Conservation (phyloP, 306 rosid genomes). For the Gillenia trifoliata region DNA sequence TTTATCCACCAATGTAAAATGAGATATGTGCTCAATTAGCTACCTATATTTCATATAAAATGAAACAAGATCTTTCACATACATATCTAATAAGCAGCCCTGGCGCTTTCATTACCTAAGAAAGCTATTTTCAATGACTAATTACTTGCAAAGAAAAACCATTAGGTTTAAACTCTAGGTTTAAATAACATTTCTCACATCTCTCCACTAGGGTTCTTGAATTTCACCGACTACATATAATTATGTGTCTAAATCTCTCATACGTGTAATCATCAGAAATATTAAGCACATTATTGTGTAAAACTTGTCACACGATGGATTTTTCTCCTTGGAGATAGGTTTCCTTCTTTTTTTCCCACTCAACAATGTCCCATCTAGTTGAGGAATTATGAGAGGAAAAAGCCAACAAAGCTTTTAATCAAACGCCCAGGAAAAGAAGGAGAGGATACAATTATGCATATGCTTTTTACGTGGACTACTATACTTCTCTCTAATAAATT, state of each 20-base stretch:
- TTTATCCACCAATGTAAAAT: not conserved
- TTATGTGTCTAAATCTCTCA: not conserved
- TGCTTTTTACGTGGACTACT: constrained; percentile 32
- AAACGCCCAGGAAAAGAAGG: constrained; percentile 23
- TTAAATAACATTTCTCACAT: no score
- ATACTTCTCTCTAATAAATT: constrained; percentile 15
- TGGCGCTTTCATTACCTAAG: constrained; percentile 16
- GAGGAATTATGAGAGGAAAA: constrained; percentile 42
- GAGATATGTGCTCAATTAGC: not conserved
- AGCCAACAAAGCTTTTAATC: constrained; percentile 24
- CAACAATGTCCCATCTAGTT: constrained; percentile 31
- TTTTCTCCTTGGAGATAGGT: not conserved
- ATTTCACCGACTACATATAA: not conserved
- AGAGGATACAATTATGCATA: constrained; percentile 10
- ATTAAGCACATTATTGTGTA: not conserved
- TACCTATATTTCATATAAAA: constrained; percentile 1
- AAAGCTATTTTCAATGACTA: constrained; percentile 9
- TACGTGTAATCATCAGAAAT: no score
- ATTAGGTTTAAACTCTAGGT: no score
- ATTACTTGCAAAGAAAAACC: not conserved
- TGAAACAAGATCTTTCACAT: not conserved
- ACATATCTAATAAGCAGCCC: not conserved
- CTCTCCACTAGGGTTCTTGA: no score
- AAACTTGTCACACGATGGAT: not conserved
- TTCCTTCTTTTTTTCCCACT: constrained; percentile 19